Evolutionary conservation across 2,329 filamentous ascomycete genomes (phyloP).

Genomic region (Neocatenulostroma microsporum): DNA sequence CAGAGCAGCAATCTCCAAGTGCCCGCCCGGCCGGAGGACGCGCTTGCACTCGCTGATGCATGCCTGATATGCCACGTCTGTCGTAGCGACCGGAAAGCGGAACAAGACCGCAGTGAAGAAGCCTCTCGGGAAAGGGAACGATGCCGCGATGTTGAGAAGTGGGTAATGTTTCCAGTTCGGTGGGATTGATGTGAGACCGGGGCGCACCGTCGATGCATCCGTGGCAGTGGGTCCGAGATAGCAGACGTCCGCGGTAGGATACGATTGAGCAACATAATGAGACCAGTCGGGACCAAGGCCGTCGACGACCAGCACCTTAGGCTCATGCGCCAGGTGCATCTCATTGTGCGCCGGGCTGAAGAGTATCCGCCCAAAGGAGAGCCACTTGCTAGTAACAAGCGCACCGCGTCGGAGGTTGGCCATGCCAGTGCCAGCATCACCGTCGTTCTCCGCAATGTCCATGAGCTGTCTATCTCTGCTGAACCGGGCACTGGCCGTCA

Average conservation of each 20-base stretch:
- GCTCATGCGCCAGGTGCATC: constrained; percentile 51
- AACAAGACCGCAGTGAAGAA: constrained; percentile 71
- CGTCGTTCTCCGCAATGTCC: constrained; percentile 30
- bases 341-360: constrained; percentile 74
- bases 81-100: constrained; percentile 64
- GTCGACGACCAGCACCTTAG: constrained; percentile 68
- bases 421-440: constrained; percentile 33
- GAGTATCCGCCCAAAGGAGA: constrained; percentile 74
- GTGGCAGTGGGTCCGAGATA: constrained; percentile 48
- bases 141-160: constrained; percentile 53
- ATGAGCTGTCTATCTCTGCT: constrained; percentile 53
- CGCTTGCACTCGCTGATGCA: constrained; percentile 68
- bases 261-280: constrained; percentile 75
- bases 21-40: constrained; percentile 68
- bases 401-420: constrained; percentile 72
- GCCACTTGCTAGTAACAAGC: constrained; percentile 80
- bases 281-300: constrained; percentile 88
- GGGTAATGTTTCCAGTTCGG: constrained; percentile 68
- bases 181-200: constrained; percentile 16
- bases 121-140: constrained; percentile 67
- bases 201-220: constrained; percentile 14
- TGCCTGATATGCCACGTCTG: constrained; percentile 61
- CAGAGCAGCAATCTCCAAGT: constrained; percentile 69
- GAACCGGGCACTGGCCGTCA: constrained; percentile 18
- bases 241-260: constrained; percentile 66